A percentile compares a stretch with the other conserved stretches of the same genome.
phyloP scores from a whole-genome alignment of 768 basidiomycete species.

The Clitopilus hobsonii region DNA sequence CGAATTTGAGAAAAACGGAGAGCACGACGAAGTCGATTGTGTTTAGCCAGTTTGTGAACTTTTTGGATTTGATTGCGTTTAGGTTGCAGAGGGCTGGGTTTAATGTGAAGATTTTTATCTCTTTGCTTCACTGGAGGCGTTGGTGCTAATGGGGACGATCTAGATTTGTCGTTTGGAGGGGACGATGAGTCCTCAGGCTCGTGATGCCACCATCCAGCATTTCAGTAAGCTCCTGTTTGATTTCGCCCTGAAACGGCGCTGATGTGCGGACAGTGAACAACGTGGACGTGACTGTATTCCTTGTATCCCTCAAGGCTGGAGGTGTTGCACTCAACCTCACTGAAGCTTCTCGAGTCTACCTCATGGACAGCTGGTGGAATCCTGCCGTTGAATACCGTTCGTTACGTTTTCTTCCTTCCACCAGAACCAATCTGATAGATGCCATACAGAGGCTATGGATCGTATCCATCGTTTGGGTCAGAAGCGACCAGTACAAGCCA shows the following conservation, averaged over 20 bases:
- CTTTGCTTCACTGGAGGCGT: background rate
- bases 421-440: background rate
- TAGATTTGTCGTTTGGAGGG: constrained; percentile 94
- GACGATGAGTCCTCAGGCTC: constrained; percentile 93
- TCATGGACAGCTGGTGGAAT: constrained; percentile 99
- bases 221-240: constrained; percentile 59
- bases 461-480: constrained; percentile 97
- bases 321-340: constrained; percentile 90
- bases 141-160: background rate
- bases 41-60: constrained; percentile 94
- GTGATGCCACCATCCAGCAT: constrained; percentile 91
- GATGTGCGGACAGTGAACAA: constrained; percentile 63
- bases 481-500: constrained; percentile 86
- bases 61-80: constrained; percentile 90
- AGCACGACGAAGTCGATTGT: constrained; percentile 94
- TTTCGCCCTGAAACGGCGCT: background rate
- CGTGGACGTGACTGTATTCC: constrained; percentile 93
- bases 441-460: constrained; percentile 85
- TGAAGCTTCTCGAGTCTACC: constrained; percentile 88
- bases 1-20: constrained; percentile 77
- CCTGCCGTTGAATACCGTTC: constrained; percentile 89
- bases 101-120: constrained; percentile 51
- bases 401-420: constrained; percentile 19
- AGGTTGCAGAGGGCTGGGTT: constrained; percentile 91
- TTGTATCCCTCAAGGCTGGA: constrained; percentile 94